Base-by-base conservation (phyloP, 495 filamentous ascomycete genomes). In the Neurospora sp. region DNA sequence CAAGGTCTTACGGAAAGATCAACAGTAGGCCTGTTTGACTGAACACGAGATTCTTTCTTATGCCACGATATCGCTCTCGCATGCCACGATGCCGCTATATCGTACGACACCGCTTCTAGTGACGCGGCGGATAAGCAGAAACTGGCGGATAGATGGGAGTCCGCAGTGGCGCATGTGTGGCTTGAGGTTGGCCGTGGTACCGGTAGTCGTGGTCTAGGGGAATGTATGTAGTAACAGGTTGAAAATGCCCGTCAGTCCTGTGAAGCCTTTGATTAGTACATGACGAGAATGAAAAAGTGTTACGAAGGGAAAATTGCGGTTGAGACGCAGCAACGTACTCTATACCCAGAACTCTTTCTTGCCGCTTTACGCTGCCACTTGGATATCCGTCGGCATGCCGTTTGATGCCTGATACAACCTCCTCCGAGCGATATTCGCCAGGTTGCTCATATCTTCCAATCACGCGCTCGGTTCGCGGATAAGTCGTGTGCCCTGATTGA, bases 321-420 rank as follows among this genome's bases (percentile, higher is more conserved):
- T 38, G 42, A 20, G 70, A 38, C 5, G 72, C 71, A 9, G 42
- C 42, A 46, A 74, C 39, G 66, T 78, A 77, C 72, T 78, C 76
- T 40, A 76, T 71, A 6, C 76, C 78, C 39, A 78, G 76, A 31
- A 81, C 75, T 11, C 78, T 74, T 46, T 81, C 79, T 39, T 76
- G 75, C 4, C 79, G 72, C 39, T 74, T 35, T 23, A 38, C 18
- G 37, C 35, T 46, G 37, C 27, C 42, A 59, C 23, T 69, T n/a
- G 69, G 70, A 8, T 35, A 48, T 20, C 12, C 71, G 35, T 54
- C 70, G 9, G 71, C 35, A 16, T 16, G 39, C 7, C 70, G 40
- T 27, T 54, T 10, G 11, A 31, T 38, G 38, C 54, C 27, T 66
- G 54, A 66, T 66, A 66, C 54, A 66, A 66, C 14, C 54, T 66